Evolutionary conservation across 345 rosid species (phyloP).

Genomic region (Brassica incana): DNA sequence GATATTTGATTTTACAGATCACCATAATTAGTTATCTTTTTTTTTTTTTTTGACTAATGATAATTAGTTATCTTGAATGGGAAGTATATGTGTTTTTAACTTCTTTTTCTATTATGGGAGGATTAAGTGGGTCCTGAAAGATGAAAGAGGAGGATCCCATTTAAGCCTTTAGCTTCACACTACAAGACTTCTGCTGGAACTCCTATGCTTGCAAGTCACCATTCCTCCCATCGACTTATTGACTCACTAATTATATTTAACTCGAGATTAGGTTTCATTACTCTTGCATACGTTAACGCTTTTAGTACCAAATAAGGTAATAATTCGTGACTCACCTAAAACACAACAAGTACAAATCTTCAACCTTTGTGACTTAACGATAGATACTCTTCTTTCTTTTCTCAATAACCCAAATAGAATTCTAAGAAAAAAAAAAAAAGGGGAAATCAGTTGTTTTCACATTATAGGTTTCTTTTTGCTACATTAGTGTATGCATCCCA

Average conservation of each 20-base stretch:
- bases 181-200: slow-evolving; percentile 33
- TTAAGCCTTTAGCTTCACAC: slow-evolving; percentile 52
- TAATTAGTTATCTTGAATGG: not conserved
- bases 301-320: not conserved
- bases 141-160: not conserved
- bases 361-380: not conserved
- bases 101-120: not conserved
- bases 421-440: not conserved
- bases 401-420: not conserved
- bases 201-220: slow-evolving; percentile 32
- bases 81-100: not conserved
- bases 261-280: not conserved
- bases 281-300: not conserved
- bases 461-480: not conserved
- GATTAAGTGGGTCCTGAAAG: slow-evolving; percentile 26
- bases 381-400: not conserved
- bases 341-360: not conserved
- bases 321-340: slow-evolving; percentile 21
- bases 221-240: slow-evolving; percentile 24
- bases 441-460: not conserved
- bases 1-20: not conserved
- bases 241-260: slow-evolving; percentile 12
- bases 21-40: slow-evolving; percentile 2
- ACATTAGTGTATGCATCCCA: not conserved
- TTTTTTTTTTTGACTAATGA: not conserved